Evolutionary conservation across 2,329 filamentous ascomycete genomes (phyloP).

Genomic region (Camillea tinctor): DNA sequence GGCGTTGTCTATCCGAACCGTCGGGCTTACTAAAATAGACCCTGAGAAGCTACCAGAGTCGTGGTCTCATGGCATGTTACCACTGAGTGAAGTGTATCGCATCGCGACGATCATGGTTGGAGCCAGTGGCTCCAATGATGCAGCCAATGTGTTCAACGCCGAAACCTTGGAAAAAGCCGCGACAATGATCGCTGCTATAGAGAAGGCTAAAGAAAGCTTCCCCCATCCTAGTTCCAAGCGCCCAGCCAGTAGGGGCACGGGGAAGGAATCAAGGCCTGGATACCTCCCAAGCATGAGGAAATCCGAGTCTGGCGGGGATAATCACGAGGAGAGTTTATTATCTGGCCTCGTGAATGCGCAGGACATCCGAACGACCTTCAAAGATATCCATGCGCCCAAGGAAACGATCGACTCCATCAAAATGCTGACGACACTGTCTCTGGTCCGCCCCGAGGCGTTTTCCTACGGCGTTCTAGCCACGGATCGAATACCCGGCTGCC

Average conservation of each 20-base stretch:
- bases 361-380: conserved; percentile 83
- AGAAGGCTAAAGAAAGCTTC: conserved; percentile 21
- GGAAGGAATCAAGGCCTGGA: not conserved
- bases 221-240: not conserved
- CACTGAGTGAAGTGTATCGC: conserved; percentile 27
- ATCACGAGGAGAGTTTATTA: conserved; percentile 80
- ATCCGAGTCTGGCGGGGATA: conserved; percentile 52
- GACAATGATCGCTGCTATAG: conserved; percentile 17
- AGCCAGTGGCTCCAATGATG: conserved; percentile 6
- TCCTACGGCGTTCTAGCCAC: conserved; percentile 89
- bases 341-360: conserved; percentile 78
- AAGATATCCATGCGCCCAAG: conserved; percentile 76
- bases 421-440: conserved; percentile 81
- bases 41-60: conserved; percentile 5
- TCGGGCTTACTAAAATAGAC: conserved; percentile 16
- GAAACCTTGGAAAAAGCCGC: conserved; percentile 17
- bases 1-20: conserved; percentile 3
- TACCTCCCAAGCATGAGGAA: conserved; percentile 17
- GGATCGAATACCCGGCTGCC: conserved; percentile 85
- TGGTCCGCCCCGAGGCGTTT: conserved; percentile 91
- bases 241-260: not conserved
- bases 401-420: conserved; percentile 87
- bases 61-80: conserved; percentile 20
- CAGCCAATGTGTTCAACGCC: conserved; percentile 15
- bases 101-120: conserved; percentile 31